Percentiles rank a stretch among this genome's conserved stretches.
These are phyloP conservation scores for Papiliotrema laurentii DNA, from an alignment of 1,284 basidiomycete species.

Conservation along the genomic window DNA sequence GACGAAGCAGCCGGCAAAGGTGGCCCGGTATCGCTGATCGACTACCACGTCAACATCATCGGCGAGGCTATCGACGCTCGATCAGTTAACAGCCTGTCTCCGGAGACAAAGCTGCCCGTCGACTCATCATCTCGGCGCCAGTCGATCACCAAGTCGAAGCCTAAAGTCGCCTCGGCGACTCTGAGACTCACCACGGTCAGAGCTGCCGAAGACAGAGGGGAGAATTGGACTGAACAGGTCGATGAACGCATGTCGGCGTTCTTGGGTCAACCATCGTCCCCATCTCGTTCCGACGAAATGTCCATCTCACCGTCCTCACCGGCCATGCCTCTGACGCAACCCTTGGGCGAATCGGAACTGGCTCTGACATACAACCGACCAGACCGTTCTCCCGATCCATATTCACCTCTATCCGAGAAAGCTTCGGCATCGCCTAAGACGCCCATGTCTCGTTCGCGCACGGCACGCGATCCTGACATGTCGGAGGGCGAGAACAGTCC, in stretches of 20 bases:
- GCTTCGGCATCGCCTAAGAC: conserved; percentile 3
- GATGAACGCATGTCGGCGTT: conserved; percentile 19
- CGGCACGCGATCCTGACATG: background rate
- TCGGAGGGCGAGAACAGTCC: conserved; percentile 6
- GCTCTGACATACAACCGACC: conserved; percentile 21
- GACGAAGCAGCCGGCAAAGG: conserved; percentile 2
- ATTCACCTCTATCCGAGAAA: background rate
- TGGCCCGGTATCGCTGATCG: conserved; percentile 19
- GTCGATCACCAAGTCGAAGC: too few species aligned
- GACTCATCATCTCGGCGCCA: too few species aligned
- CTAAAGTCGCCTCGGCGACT: background rate
- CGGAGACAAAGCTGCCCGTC: too few species aligned
- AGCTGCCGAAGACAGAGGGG: conserved; percentile 20
- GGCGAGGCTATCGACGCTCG: conserved; percentile 2
- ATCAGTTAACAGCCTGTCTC: too few species aligned
- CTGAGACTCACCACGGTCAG: conserved; percentile 24
- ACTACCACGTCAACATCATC: conserved; percentile 16
- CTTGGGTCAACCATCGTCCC: conserved; percentile 16
- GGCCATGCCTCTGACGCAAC: conserved; percentile 29
- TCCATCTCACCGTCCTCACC: conserved; percentile 4
- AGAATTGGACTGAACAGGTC: conserved; percentile 28
- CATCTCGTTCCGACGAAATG: background rate
- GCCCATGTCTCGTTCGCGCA: background rate
- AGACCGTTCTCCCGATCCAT: background rate
- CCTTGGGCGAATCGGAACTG: conserved; percentile 32